Conservation (phyloP, 1,284 basidiomycete genomes). For the Fistulina hepatica region DNA sequence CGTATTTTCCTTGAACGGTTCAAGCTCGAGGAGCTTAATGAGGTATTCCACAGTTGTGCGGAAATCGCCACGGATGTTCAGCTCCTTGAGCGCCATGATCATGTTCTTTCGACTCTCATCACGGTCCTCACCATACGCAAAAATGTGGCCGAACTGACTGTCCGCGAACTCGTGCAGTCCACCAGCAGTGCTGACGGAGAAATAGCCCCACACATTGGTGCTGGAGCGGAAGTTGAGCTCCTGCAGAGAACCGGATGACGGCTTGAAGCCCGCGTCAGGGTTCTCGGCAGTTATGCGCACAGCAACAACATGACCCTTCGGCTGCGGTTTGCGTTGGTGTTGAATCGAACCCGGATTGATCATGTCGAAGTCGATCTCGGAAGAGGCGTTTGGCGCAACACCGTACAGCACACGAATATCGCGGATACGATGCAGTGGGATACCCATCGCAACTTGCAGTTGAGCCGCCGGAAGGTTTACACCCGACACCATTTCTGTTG, state of each 20-base stretch:
- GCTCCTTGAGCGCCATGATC: slow-evolving; percentile 97
- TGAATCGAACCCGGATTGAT: slow-evolving; percentile 76
- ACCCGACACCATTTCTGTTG: slow-evolving; percentile 98
- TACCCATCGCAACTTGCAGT: slow-evolving; percentile 97
- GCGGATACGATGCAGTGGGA: slow-evolving; percentile 90
- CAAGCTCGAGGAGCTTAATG: slow-evolving; percentile 94
- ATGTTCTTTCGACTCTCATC: slow-evolving; percentile 96
- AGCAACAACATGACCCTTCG: slow-evolving; percentile 98
- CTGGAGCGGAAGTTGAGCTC: slow-evolving; percentile 99
- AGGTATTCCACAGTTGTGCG: slow-evolving; percentile 98
- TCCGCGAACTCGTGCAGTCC: slow-evolving; percentile 98
- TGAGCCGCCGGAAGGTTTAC: slow-evolving; percentile 98
- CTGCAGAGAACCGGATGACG: slow-evolving; percentile 91
- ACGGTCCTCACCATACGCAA: slow-evolving; percentile 97
- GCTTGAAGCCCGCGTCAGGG: slow-evolving; percentile 99
- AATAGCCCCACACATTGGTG: slow-evolving; percentile 99
- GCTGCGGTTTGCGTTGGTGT: slow-evolving; percentile 89
- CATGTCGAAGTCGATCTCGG: slow-evolving; percentile 97
- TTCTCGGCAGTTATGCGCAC: slow-evolving; percentile 99
- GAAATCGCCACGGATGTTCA: slow-evolving; percentile 98
- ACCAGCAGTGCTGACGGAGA: slow-evolving; percentile 92
- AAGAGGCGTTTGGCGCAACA: slow-evolving; percentile 76
- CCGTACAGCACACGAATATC: slow-evolving; percentile 97
- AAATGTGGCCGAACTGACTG: slow-evolving; percentile 98
- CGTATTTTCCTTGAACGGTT: slow-evolving; percentile 94